Percentiles rank a stretch among this genome's conserved stretches.
Evolutionary conservation across 179 eudicot genomes (phyloP).

Genomic region (Patellifolia procumbens): DNA sequence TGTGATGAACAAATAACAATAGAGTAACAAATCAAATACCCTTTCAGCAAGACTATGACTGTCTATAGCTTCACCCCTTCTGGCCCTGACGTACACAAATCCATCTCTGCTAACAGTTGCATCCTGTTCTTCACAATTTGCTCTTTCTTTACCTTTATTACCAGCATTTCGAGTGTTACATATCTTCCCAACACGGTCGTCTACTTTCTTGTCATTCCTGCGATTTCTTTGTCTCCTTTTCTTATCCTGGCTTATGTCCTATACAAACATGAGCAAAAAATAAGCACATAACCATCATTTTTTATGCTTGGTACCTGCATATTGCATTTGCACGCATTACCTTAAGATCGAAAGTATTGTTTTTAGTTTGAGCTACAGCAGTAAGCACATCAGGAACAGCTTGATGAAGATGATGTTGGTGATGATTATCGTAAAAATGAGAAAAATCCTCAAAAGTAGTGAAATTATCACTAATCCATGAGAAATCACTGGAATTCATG

Average conservation of each 20-base stretch:
- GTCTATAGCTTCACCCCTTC: constrained; percentile 13
- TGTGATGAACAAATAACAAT: neutral
- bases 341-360: neutral
- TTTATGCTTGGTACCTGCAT: neutral
- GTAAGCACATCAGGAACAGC: neutral
- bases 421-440: neutral
- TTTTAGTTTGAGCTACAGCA: neutral
- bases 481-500: neutral
- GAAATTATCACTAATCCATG: neutral
- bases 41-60: constrained; percentile 22
- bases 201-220: neutral
- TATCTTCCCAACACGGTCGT: neutral
- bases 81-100: constrained; percentile 13
- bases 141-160: neutral
- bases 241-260: neutral
- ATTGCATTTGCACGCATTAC: neutral
- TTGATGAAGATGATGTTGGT: neutral
- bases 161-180: neutral
- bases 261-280: neutral
- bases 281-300: neutral
- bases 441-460: constrained; percentile 3
- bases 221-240: constrained; percentile 3
- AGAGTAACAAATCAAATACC: neutral
- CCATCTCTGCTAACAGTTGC: neutral
- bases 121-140: neutral